A percentile compares a stretch with the other conserved stretches of the same genome.
phyloP scores from a whole-genome alignment of 805 yeast genomes.

The Wickerhamiella cacticola region DNA sequence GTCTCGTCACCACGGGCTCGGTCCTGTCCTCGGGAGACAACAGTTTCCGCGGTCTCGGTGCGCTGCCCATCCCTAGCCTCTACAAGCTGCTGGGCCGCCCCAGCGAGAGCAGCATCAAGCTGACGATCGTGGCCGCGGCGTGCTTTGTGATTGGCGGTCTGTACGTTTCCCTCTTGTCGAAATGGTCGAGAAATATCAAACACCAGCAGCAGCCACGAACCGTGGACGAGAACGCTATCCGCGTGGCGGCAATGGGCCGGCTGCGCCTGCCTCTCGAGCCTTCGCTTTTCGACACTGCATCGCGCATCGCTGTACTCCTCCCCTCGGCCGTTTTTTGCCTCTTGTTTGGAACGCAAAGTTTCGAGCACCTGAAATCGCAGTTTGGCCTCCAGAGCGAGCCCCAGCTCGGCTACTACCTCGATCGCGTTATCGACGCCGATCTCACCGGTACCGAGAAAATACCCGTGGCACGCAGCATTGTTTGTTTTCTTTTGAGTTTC shows the following conservation, averaged over 20 bases:
- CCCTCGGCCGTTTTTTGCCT: slow-evolving; percentile 1
- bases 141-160: slow-evolving; percentile 8
- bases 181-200: slow-evolving; percentile 5
- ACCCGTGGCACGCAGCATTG: background rate
- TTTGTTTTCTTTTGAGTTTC: background rate
- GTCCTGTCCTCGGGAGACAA: slow-evolving; percentile 5
- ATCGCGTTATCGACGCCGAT: slow-evolving; percentile 8
- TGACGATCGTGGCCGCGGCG: background rate
- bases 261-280: background rate
- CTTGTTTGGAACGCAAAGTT: slow-evolving; percentile 1
- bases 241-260: background rate
- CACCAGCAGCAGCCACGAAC: too few species aligned
- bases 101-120: slow-evolving; percentile 4
- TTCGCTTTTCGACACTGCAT: background rate
- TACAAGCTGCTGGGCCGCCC: background rate
- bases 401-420: slow-evolving; percentile 3
- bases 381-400: slow-evolving; percentile 2
- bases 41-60: slow-evolving; percentile 9
- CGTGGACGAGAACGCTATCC: background rate
- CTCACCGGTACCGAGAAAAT: background rate
- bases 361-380: background rate
- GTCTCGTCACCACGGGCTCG: slow-evolving; percentile 6
- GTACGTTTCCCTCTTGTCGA: background rate
- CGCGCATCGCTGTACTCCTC: background rate
- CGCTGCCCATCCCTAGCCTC: background rate